Evolutionary conservation across 1,284 basidiomycete species (phyloP).

Genomic region (Heterobasidion occidentale): DNA sequence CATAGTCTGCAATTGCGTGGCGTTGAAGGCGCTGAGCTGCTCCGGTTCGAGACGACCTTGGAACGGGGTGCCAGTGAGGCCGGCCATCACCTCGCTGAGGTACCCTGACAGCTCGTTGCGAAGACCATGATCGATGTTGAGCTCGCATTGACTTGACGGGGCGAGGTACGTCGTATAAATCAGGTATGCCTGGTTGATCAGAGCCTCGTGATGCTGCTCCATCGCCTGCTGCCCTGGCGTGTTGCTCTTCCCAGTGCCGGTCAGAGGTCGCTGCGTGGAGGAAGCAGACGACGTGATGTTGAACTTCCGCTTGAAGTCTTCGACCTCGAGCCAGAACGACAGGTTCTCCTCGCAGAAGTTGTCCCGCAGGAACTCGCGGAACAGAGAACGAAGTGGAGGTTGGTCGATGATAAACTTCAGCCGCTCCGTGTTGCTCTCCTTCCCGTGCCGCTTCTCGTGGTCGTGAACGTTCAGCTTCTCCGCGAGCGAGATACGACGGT

Average conservation of each 20-base stretch:
- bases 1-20: constrained; percentile 91
- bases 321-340: constrained; percentile 94
- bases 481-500: constrained; percentile 71
- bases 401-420: constrained; percentile 92
- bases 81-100: constrained; percentile 80
- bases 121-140: constrained; percentile 97
- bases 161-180: constrained; percentile 96
- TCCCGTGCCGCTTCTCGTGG: constrained; percentile 45
- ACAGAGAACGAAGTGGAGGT: constrained; percentile 81
- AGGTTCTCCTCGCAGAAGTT: constrained; percentile 99
- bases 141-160: constrained; percentile 89
- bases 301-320: constrained; percentile 96
- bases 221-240: constrained; percentile 82
- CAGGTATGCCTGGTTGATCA: constrained; percentile 90
- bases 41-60: constrained; percentile 74
- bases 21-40: constrained; percentile 75
- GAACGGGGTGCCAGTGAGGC: constrained; percentile 67
- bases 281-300: constrained; percentile 66
- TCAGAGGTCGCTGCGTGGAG: constrained; percentile 50
- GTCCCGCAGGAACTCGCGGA: constrained; percentile 88
- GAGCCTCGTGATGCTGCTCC: constrained; percentile 94
- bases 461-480: constrained; percentile 63
- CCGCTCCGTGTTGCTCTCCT: constrained; percentile 89
- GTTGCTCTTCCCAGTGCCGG: constrained; percentile 26
- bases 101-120: constrained; percentile 92